Conservation (phyloP, 1,139 yeast species). For the Yamadazyma spencermartinsiae region DNA sequence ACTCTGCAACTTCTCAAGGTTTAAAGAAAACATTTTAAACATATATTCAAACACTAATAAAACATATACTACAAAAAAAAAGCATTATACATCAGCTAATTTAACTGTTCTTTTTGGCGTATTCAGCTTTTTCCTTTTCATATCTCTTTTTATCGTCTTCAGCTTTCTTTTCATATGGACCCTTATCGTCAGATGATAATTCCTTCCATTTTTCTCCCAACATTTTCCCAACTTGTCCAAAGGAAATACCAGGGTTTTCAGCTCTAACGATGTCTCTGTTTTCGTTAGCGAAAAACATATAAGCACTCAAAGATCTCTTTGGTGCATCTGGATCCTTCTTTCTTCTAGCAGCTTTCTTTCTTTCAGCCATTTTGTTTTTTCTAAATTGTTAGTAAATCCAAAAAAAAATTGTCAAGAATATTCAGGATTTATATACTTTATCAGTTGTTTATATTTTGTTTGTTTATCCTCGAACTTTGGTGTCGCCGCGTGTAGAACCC, state of each 20-base stretch:
- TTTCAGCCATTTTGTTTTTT: conserved; percentile 29
- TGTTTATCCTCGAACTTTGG: conserved; percentile 10
- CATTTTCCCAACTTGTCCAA: conserved; percentile 89
- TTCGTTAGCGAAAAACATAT: conserved; percentile 98
- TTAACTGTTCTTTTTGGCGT: conserved; percentile 50
- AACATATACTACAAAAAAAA: conserved; percentile 18
- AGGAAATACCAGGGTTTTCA: conserved; percentile 91
- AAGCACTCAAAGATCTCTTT: conserved; percentile 95
- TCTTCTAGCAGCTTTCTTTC: conserved; percentile 50
- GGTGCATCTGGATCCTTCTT: conserved; percentile 97
- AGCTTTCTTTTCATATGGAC: conserved; percentile 90
- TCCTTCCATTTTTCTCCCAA: conserved; percentile 98
- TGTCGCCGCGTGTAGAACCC: neutral
- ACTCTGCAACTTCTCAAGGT: neutral
- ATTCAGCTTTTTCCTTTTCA: conserved; percentile 93
- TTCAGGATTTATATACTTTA: conserved; percentile 3
- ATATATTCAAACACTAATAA: conserved; percentile 13
- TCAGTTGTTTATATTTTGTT: conserved; percentile 11
- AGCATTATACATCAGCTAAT: neutral
- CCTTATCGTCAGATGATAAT: conserved; percentile 73
- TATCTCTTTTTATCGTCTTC: conserved; percentile 96
- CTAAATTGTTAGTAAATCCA: conserved; percentile 8
- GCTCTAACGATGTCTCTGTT: conserved; percentile 93
- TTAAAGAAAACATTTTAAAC: conserved; percentile 3
- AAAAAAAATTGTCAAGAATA: neutral